Conservation (phyloP, 2,329 filamentous ascomycete genomes). For the Bipolaris cookei region DNA sequence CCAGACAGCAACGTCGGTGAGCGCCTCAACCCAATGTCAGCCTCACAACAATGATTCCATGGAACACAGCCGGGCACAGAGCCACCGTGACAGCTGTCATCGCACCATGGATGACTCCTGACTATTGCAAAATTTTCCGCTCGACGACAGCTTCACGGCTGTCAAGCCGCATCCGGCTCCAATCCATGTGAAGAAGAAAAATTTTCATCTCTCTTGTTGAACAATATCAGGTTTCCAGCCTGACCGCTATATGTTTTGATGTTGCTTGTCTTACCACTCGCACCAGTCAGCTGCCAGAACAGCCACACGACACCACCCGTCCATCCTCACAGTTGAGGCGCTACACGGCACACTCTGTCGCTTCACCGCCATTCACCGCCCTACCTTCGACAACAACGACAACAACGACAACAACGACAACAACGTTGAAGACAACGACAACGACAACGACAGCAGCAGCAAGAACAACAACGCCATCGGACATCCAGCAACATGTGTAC, state of each 20-base stretch:
- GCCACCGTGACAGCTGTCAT: slow-evolving; percentile 5
- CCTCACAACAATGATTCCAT: slow-evolving; percentile 18
- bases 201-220: background rate
- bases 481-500: slow-evolving; percentile 35
- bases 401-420: background rate
- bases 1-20: background rate
- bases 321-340: slow-evolving; percentile 12
- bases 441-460: slow-evolving; percentile 17
- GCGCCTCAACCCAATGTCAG: slow-evolving; percentile 7
- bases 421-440: background rate
- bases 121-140: slow-evolving; percentile 28
- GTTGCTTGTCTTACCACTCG: slow-evolving; percentile 27
- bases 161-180: slow-evolving; percentile 29
- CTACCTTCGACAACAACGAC: slow-evolving; percentile 27
- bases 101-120: slow-evolving; percentile 8
- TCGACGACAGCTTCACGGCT: slow-evolving; percentile 22
- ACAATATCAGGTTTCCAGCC: slow-evolving; percentile 7
- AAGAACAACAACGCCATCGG: slow-evolving; percentile 3
- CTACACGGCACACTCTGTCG: slow-evolving; percentile 32
- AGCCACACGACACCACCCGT: slow-evolving; percentile 30
- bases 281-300: slow-evolving; percentile 38
- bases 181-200: slow-evolving; percentile 5
- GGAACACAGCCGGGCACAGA: slow-evolving; percentile 3
- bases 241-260: slow-evolving; percentile 40
- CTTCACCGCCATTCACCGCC: slow-evolving; percentile 46